These are phyloP conservation scores for Komagataella kurtzmanii DNA, from an alignment of 805 yeast genomes.

Conservation along the genomic window DNA sequence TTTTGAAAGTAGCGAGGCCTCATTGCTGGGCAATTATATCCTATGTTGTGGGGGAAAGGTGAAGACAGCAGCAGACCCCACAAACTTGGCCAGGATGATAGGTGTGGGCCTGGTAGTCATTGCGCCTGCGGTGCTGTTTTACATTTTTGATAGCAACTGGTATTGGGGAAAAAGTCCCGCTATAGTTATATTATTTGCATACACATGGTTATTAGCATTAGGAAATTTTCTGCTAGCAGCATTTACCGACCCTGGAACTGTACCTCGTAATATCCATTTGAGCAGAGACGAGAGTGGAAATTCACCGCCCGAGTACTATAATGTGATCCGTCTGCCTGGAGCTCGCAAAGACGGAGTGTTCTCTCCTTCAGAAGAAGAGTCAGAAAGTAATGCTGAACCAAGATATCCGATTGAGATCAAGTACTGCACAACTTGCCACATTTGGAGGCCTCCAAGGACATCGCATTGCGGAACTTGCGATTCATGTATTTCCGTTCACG, in stretches of 20 bases:
- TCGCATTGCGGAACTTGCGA: conserved; percentile 66
- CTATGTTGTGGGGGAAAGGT: neutral
- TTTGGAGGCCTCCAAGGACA: conserved; percentile 69
- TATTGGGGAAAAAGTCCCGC: conserved; percentile 45
- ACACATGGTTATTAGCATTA: conserved; percentile 40
- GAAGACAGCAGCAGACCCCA: neutral
- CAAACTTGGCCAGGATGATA: conserved; percentile 11
- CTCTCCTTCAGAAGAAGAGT: conserved; percentile 6
- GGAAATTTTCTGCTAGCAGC: conserved; percentile 39
- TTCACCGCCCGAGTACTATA: conserved; percentile 47
- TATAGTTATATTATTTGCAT: conserved; percentile 39
- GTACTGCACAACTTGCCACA: conserved; percentile 44
- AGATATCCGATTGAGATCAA: conserved; percentile 22
- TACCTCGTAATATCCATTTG: conserved; percentile 56
- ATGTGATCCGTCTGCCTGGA: conserved; percentile 35
- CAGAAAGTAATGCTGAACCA: neutral
- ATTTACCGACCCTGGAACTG: conserved; percentile 53
- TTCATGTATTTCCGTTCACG: conserved; percentile 41
- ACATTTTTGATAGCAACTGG: conserved; percentile 38
- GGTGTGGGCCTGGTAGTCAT: conserved; percentile 20
- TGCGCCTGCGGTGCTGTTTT: conserved; percentile 39
- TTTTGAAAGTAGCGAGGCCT: neutral
- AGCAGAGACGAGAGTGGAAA: conserved; percentile 20
- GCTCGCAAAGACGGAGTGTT: conserved; percentile 18
- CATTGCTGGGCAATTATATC: neutral